A percentile compares a stretch with the other conserved stretches of the same genome.
These are phyloP conservation scores for Meyerozyma athensensis DNA, from an alignment of 1,139 yeast genomes.

Conservation along the genomic window DNA sequence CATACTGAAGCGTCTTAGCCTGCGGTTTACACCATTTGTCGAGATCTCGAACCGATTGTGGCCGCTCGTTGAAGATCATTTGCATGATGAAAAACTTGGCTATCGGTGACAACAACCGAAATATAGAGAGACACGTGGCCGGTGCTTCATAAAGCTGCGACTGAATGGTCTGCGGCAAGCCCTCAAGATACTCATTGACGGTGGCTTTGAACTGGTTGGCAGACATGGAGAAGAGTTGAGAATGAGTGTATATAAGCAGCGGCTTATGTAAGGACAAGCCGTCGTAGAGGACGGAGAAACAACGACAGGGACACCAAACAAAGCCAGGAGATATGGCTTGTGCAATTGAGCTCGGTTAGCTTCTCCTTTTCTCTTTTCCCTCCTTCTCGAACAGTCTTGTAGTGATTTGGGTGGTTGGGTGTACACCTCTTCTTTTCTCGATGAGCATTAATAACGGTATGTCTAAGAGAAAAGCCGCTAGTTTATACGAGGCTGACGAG, in stretches of 20 bases:
- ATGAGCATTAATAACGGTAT: background rate
- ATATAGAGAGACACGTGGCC: slow-evolving; percentile 90
- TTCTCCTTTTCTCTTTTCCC: too few relatives aligned
- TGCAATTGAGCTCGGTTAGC: too few relatives aligned
- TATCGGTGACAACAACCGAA: slow-evolving; percentile 78
- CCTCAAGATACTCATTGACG: slow-evolving; percentile 86
- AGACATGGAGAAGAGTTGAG: slow-evolving; percentile 13
- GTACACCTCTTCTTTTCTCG: background rate
- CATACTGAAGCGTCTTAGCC: slow-evolving; percentile 55
- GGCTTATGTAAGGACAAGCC: background rate
- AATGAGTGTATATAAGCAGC: background rate
- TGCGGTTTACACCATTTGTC: slow-evolving; percentile 72
- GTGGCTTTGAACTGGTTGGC: slow-evolving; percentile 60
- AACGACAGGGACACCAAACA: too few relatives aligned
- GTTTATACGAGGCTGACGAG: slow-evolving; percentile 27
- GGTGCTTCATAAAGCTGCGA: slow-evolving; percentile 73
- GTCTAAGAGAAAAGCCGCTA: slow-evolving; percentile 16
- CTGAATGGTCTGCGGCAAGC: slow-evolving; percentile 80
- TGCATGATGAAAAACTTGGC: slow-evolving; percentile 89
- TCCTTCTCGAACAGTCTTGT: too few relatives aligned
- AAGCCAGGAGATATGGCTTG: too few relatives aligned
- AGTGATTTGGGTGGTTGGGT: background rate
- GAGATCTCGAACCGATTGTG: slow-evolving; percentile 61
- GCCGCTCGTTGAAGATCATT: slow-evolving; percentile 76
- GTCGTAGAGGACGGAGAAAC: too few relatives aligned